Evolutionary conservation across 305 asterid species (phyloP).

Genomic region (Fraxinus sp.): DNA sequence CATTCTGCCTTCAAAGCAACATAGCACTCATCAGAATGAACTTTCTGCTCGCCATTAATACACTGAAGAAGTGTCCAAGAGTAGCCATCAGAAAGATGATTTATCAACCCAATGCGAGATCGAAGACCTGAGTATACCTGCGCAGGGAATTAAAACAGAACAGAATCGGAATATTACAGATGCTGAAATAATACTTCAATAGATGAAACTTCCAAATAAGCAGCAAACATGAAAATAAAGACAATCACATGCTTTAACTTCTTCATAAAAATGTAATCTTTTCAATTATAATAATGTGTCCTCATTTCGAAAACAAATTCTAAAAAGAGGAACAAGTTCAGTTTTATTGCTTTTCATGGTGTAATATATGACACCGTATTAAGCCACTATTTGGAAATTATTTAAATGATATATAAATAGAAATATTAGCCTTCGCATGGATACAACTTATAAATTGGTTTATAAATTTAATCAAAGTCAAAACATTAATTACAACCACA

Average conservation of each 20-base stretch:
- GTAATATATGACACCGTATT: neutral
- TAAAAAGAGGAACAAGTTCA: neutral
- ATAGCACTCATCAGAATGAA: constrained; percentile 48
- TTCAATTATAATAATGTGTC: neutral
- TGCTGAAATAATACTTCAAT: constrained; percentile 17
- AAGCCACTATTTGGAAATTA: neutral
- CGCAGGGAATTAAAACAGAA: constrained; percentile 22
- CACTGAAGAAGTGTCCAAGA: constrained; percentile 87
- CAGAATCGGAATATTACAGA: constrained; percentile 1
- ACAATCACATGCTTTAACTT: constrained; percentile 10
- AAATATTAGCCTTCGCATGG: constrained; percentile 22
- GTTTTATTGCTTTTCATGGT: neutral
- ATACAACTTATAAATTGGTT: constrained; percentile 23
- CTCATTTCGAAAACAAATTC: neutral
- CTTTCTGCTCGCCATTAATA: constrained; percentile 70
- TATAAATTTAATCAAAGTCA: constrained; percentile 27
- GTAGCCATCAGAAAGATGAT: constrained; percentile 59
- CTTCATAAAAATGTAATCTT: neutral
- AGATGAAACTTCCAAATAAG: constrained; percentile 21
- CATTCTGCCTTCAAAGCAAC: constrained; percentile 59
- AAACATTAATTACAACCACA: neutral
- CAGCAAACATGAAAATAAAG: constrained; percentile 10
- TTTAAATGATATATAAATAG: neutral
- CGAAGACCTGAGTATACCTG: constrained; percentile 78
- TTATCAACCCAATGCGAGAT: constrained; percentile 66